Evolutionary conservation across 1,139 yeast genomes (phyloP).

Genomic region (Geotrichum fermentans): DNA sequence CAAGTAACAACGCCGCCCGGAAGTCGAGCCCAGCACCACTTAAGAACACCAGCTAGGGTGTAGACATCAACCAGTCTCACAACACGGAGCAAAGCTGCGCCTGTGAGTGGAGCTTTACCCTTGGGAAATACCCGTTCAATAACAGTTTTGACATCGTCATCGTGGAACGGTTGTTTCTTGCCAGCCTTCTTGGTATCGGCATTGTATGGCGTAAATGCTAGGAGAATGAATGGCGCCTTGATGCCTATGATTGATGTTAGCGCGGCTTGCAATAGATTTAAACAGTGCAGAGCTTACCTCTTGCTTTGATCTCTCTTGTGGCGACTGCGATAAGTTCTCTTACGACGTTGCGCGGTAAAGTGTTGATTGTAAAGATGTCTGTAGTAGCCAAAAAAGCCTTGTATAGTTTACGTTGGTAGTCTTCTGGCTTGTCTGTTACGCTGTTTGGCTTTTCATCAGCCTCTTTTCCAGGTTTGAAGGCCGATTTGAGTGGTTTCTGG

Average conservation of each 20-base stretch:
- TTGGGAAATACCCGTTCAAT: constrained; percentile 30
- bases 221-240: constrained; percentile 32
- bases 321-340: constrained; percentile 32
- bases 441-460: background rate
- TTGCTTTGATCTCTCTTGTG: constrained; percentile 33
- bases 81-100: constrained; percentile 31
- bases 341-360: constrained; percentile 31
- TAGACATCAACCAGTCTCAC: constrained; percentile 32
- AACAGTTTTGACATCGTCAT: constrained; percentile 27
- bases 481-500: constrained; percentile 7
- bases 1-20: constrained; percentile 79
- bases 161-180: constrained; percentile 20
- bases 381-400: constrained; percentile 31
- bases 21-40: constrained; percentile 80
- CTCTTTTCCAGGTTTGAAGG: constrained; percentile 11
- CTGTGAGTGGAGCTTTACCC: constrained; percentile 27
- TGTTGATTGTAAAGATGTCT: constrained; percentile 26
- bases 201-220: constrained; percentile 32
- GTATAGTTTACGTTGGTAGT: background rate
- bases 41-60: constrained; percentile 66
- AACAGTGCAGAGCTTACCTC: constrained; percentile 28
- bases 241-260: constrained; percentile 13
- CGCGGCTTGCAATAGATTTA: background rate
- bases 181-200: constrained; percentile 12
- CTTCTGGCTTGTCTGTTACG: constrained; percentile 1